Evolutionary conservation across 108 stramenopile genomes (phyloP), one percentile per base, ranked within the genome.

Genomic region (Cylindrotheca fusiformis): DNA sequence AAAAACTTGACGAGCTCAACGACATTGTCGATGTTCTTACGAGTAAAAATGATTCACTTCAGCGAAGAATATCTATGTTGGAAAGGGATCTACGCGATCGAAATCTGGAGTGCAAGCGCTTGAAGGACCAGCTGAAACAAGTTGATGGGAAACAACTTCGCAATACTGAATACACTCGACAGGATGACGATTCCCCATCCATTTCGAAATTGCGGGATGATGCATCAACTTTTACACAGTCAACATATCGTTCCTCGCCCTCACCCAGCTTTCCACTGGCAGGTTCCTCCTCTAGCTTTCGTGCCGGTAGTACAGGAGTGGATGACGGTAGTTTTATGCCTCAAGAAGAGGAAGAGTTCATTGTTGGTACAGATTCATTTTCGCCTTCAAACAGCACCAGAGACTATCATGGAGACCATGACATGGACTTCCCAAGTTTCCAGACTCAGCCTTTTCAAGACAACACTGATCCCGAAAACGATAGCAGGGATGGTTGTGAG

Each of bases 71-170:
- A 32, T 41, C 52, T 6, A 57, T 53, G 50, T 63, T 82, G 19
- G 81, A 82, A 57, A 27, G 69, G 4, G 73, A 77, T 36, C 55
- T 82, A 32, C 49, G 52, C 20, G 73, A 82, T 8, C 53, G 50
- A 23, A 73, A 77, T 22, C 46, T 70, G 14, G 76, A 81, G 55
- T 76, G 71, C 57, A 61, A 65, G 12, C 62, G 61, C 4, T 62
- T 80, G 10, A 72, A 67, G 60, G 73, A 69, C 28, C 60, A 72
- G 24, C 52, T 71, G 24, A 45, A 65, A 47, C 72, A 74, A 32
- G 55, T 74, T 32, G 72, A 74, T 41, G 72, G 65, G 2, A 55
- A 46, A 14, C 58, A 32, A 33, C 44, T 72, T 27, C 52, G 69
- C 12, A 57, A 65, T 33, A 50, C 31, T 65, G 63, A 26, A 31